Evolutionary conservation across 164 flowering plant genomes (phyloP).

Genomic region (Pachysandra terminalis): DNA sequence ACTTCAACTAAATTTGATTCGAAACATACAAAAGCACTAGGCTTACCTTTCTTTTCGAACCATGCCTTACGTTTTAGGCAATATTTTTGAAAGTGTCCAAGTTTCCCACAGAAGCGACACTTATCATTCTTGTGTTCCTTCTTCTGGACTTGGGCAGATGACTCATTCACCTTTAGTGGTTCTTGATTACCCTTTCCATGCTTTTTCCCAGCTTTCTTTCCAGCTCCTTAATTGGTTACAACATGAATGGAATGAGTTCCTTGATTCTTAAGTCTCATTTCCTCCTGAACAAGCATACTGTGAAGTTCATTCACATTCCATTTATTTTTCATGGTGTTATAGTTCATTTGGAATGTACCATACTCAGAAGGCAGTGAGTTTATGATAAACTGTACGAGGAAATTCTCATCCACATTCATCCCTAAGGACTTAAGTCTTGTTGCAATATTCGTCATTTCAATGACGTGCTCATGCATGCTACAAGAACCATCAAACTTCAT

Average conservation of each 20-base stretch:
- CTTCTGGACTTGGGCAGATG: not conserved
- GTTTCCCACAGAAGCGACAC: constrained; percentile 1
- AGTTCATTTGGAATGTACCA: constrained; percentile 18
- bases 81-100: constrained; percentile 2
- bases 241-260: not conserved
- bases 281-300: constrained; percentile 16
- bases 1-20: not conserved
- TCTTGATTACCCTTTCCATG: not conserved
- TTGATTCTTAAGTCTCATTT: not conserved
- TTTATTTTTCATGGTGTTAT: constrained; percentile 19
- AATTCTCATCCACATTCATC: constrained; percentile 6
- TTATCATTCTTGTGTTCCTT: not conserved
- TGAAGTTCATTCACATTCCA: constrained; percentile 13
- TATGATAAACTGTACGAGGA: constrained; percentile 16
- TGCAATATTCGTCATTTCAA: constrained; percentile 9
- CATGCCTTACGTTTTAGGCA: constrained; percentile 6
- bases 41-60: constrained; percentile 1
- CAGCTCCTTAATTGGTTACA: not conserved
- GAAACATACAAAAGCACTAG: not conserved
- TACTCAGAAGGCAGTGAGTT: constrained; percentile 18
- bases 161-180: not conserved
- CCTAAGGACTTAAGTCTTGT: constrained; percentile 3
- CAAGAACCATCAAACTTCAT: constrained; percentile 12
- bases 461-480: constrained; percentile 6
- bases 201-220: not conserved